Percentiles rank a stretch among this genome's conserved stretches.
Conservation (phyloP, 73 alveolate species). For the Paramecium pentaurelia region DNA sequence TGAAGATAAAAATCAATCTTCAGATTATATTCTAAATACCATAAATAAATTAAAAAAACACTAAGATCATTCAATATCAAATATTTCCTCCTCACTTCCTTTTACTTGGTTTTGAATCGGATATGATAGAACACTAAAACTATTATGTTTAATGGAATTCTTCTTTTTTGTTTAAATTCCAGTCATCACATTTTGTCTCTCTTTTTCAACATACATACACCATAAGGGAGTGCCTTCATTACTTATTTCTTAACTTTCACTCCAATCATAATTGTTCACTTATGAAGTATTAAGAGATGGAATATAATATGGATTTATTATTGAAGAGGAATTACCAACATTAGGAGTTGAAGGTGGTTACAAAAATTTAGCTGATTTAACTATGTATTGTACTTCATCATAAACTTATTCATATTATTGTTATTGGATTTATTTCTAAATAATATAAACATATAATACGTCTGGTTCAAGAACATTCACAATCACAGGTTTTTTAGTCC, state of each 20-base stretch:
- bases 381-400: background rate
- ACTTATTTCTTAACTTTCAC: background rate
- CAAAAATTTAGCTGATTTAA: background rate
- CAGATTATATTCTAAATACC: too few species aligned
- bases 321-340: background rate
- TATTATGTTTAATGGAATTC: background rate
- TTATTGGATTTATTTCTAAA: background rate
- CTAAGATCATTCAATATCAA: background rate
- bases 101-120: background rate
- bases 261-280: constrained; percentile 26
- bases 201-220: background rate
- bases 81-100: background rate
- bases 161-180: background rate
- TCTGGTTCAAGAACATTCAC: background rate
- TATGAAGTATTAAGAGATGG: background rate
- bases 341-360: constrained; percentile 5
- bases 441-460: background rate
- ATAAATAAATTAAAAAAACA: background rate
- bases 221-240: constrained; percentile 29
- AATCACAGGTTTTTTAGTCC: background rate
- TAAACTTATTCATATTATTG: background rate
- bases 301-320: background rate
- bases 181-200: background rate
- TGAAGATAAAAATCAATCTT: too few species aligned
- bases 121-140: background rate